Evolutionary conservation across 768 basidiomycete genomes (phyloP).

Genomic region (Gloeostereum incarnatum): DNA sequence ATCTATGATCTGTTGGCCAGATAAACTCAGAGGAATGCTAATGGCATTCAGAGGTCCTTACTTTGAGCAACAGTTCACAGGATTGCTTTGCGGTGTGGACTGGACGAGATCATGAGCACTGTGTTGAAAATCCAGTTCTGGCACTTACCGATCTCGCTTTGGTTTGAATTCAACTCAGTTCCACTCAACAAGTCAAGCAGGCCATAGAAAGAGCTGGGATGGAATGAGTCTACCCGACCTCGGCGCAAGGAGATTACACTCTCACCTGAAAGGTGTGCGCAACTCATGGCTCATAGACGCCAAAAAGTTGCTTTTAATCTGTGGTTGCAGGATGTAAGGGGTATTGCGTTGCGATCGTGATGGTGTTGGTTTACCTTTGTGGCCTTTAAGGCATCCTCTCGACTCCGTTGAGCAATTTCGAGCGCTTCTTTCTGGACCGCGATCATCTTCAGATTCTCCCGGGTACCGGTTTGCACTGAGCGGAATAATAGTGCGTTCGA

Average conservation of each 20-base stretch:
- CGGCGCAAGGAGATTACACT: neutral
- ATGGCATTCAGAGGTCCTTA: slow-evolving; percentile 10
- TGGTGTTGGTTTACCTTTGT: slow-evolving; percentile 54
- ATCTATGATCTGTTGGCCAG: slow-evolving; percentile 65
- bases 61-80: slow-evolving; percentile 66
- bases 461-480: slow-evolving; percentile 64
- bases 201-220: slow-evolving; percentile 61
- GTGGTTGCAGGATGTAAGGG: too few species aligned
- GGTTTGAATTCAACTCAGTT: slow-evolving; percentile 59
- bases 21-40: slow-evolving; percentile 5
- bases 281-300: slow-evolving; percentile 76
- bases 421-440: slow-evolving; percentile 60
- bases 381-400: slow-evolving; percentile 66
- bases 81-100: slow-evolving; percentile 75
- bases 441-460: slow-evolving; percentile 73
- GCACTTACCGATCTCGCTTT: slow-evolving; percentile 59
- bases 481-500: slow-evolving; percentile 68
- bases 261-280: slow-evolving; percentile 67
- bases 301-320: slow-evolving; percentile 75
- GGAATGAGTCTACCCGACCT: slow-evolving; percentile 1
- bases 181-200: slow-evolving; percentile 65
- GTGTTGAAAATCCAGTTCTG: neutral
- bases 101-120: slow-evolving; percentile 13
- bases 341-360: too few species aligned
- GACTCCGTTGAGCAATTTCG: slow-evolving; percentile 58